Evolutionary conservation across 768 basidiomycete genomes (phyloP).

Genomic region (Trametes cinnabarina): DNA sequence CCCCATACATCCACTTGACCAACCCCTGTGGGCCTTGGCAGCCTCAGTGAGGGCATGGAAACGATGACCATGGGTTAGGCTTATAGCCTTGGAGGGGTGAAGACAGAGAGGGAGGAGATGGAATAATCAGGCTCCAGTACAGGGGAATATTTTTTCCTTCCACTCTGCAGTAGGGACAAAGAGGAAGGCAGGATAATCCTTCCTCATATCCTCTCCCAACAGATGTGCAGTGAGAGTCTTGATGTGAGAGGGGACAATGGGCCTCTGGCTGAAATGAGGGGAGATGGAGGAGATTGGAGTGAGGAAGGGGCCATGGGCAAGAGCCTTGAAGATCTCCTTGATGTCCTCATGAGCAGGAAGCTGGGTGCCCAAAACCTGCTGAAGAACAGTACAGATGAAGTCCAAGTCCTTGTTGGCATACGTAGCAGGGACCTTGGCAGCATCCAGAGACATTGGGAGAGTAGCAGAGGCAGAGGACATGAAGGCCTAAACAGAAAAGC

Average conservation of each 20-base stretch:
- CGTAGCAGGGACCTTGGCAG: neutral
- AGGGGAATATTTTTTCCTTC: neutral
- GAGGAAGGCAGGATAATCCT: neutral
- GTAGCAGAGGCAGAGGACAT: neutral
- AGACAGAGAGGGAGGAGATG: neutral
- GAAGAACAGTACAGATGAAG: neutral
- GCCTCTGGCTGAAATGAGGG: neutral
- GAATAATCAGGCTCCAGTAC: neutral
- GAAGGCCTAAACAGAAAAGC: neutral
- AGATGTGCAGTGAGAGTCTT: neutral
- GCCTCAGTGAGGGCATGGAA: neutral
- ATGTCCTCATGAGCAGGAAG: neutral
- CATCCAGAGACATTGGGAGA: neutral
- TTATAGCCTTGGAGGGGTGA: neutral
- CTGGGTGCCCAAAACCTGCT: neutral
- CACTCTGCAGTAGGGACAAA: neutral
- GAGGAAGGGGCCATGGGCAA: neutral
- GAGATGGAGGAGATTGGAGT: neutral
- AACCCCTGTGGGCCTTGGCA: neutral
- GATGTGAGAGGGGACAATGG: neutral
- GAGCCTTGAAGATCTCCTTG: neutral
- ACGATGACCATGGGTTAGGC: neutral
- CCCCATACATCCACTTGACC: neutral
- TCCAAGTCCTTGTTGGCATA: neutral
- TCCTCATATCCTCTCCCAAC: neutral